Conservation (phyloP, 345 rosid species). For the Lagerstroemia speciosa region DNA sequence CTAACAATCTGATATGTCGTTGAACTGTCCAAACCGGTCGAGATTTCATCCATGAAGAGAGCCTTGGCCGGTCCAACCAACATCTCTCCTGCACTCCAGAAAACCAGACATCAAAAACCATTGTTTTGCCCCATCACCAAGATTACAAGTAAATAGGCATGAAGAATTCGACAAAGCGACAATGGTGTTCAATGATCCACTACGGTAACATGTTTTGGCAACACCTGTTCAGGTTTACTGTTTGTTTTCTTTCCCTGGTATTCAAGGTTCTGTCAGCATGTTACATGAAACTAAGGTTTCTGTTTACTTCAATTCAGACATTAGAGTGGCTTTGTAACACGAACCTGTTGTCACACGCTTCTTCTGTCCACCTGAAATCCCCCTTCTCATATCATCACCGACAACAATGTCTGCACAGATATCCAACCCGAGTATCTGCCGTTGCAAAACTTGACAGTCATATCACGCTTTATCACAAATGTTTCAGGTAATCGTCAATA, state of each 20-base stretch:
- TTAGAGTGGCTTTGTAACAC: no score
- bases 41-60: conserved; percentile 87
- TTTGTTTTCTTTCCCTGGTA: no score
- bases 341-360: conserved; percentile 48
- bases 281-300: no score
- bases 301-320: no score
- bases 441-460: not conserved
- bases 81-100: conserved; percentile 78
- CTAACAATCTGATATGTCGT: conserved; percentile 48
- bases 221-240: not conserved
- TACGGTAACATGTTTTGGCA: not conserved
- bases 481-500: no score
- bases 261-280: no score
- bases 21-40: conserved; percentile 86
- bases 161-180: no score
- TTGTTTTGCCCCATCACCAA: no score
- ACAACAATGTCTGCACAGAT: conserved; percentile 35
- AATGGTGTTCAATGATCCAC: not conserved
- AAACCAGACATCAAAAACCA: no score
- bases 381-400: conserved; percentile 36
- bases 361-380: conserved; percentile 44
- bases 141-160: no score
- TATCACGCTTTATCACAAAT: no score
- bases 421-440: conserved; percentile 43
- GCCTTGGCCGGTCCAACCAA: conserved; percentile 88